Percentiles rank a stretch among this genome's conserved stretches.
phyloP scores from a whole-genome alignment of 2,329 filamentous ascomycete species.

The Knoxdaviesia capensis region DNA sequence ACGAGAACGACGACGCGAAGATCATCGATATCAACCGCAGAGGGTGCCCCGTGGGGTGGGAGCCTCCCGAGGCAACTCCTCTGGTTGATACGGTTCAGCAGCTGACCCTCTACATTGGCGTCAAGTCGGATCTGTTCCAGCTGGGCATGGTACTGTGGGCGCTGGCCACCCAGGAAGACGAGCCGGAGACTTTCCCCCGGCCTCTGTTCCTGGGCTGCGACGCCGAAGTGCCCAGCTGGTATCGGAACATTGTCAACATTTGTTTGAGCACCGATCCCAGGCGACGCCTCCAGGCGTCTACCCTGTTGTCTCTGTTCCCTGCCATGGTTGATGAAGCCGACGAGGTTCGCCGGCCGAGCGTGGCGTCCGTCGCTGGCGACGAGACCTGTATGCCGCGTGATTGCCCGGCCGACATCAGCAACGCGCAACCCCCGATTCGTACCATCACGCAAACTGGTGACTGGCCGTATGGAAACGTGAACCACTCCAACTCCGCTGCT shows the following conservation, averaged over 20 bases:
- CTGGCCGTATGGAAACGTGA: too few relatives aligned
- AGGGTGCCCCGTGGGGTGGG: constrained; percentile 96
- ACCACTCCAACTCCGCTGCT: too few relatives aligned
- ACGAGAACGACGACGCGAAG: constrained; percentile 64
- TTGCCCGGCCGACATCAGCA: too few relatives aligned
- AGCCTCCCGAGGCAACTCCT: constrained; percentile 73
- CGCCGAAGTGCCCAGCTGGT: constrained; percentile 57
- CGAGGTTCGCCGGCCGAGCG: too few relatives aligned
- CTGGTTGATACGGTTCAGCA: constrained; percentile 77
- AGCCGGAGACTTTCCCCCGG: constrained; percentile 57
- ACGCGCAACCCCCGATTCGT: too few relatives aligned
- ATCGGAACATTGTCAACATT: constrained; percentile 49
- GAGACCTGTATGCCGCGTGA: too few relatives aligned
- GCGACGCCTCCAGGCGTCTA: constrained; percentile 49
- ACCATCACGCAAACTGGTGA: too few relatives aligned
- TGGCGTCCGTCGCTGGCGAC: too few relatives aligned
- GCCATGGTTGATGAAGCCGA: not conserved
- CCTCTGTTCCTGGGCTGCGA: constrained; percentile 43
- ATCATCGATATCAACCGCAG: constrained; percentile 97
- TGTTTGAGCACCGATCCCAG: constrained; percentile 62
- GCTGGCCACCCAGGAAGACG: constrained; percentile 68
- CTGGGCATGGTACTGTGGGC: constrained; percentile 96
- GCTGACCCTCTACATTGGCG: constrained; percentile 92
- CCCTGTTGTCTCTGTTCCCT: constrained; percentile 52
- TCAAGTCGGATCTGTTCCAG: constrained; percentile 92